These are phyloP conservation scores for Nepenthes mirabilis DNA, from an alignment of 148 eudicot genomes.

Conservation along the genomic window DNA sequence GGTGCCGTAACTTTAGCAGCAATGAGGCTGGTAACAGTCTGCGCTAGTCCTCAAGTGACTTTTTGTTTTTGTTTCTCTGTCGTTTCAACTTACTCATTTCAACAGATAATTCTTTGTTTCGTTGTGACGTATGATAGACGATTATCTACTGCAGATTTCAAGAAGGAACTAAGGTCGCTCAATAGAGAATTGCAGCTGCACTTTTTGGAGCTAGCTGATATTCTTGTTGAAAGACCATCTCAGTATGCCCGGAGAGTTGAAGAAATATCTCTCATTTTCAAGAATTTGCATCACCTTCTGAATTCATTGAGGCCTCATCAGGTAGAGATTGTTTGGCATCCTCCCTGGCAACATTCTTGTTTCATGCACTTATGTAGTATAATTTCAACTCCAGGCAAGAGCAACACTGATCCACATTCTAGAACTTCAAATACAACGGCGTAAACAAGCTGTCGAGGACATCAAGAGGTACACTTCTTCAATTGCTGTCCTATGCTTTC, in stretches of 20 bases:
- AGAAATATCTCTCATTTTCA: conserved; percentile 79
- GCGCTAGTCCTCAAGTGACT: too few species aligned
- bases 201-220: conserved; percentile 88
- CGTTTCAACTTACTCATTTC: too few species aligned
- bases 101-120: too few species aligned
- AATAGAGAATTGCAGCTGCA: conserved; percentile 87
- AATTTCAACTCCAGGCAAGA: conserved; percentile 42
- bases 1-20: too few species aligned
- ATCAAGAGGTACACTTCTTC: conserved; percentile 51
- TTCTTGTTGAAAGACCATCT: conserved; percentile 85
- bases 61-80: too few species aligned
- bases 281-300: conserved; percentile 85
- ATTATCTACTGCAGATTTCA: conserved; percentile 44
- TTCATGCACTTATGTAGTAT: conserved; percentile 3
- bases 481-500: background rate
- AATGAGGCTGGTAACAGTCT: too few species aligned
- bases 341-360: background rate
- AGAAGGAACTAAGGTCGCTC: conserved; percentile 69
- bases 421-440: conserved; percentile 84
- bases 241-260: conserved; percentile 94
- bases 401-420: conserved; percentile 81
- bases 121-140: background rate
- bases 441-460: conserved; percentile 86
- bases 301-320: conserved; percentile 92
- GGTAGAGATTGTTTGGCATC: conserved; percentile 20